Conservation (phyloP, 2,329 filamentous ascomycete genomes). For the Piedraia hortae region DNA sequence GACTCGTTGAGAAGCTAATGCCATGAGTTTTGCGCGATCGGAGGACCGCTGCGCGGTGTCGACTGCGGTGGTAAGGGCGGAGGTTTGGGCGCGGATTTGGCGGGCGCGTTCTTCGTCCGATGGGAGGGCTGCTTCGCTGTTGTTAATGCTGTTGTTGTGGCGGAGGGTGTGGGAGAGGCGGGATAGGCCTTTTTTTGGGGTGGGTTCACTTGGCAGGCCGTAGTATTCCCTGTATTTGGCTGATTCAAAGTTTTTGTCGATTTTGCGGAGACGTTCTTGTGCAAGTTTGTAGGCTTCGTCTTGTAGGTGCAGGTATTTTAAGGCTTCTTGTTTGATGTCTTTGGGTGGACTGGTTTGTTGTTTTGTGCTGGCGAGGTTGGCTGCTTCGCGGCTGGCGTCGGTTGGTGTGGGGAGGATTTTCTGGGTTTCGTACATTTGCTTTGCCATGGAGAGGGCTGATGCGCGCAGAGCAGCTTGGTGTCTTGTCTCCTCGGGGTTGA, state of each 20-base stretch:
- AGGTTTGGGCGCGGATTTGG: constrained; percentile 54
- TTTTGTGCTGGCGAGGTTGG: constrained; percentile 4
- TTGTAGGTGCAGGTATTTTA: constrained; percentile 37
- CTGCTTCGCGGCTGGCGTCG: neutral
- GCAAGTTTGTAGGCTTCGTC: constrained; percentile 70
- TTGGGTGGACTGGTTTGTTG: constrained; percentile 2
- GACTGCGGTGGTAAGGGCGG: constrained; percentile 41
- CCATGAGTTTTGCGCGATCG: constrained; percentile 49
- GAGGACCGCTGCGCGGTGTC: constrained; percentile 46
- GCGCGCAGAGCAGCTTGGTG: constrained; percentile 47
- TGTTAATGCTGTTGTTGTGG: constrained; percentile 35
- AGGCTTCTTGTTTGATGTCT: constrained; percentile 25
- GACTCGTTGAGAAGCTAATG: constrained; percentile 66
- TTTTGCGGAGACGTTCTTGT: constrained; percentile 52
- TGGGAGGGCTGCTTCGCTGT: constrained; percentile 20
- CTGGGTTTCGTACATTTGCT: constrained; percentile 51
- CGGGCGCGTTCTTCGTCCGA: constrained; percentile 41
- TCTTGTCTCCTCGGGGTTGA: constrained; percentile 47
- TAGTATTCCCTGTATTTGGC: constrained; percentile 53
- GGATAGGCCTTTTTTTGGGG: constrained; percentile 7
- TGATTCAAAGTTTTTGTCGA: constrained; percentile 39
- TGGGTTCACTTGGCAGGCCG: constrained; percentile 31
- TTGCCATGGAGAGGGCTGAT: constrained; percentile 71
- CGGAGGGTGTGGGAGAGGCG: constrained; percentile 26
- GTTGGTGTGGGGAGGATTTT: constrained; percentile 12